phyloP scores from a whole-genome alignment of 441 rosid species.

The Mallotus japonicus region DNA sequence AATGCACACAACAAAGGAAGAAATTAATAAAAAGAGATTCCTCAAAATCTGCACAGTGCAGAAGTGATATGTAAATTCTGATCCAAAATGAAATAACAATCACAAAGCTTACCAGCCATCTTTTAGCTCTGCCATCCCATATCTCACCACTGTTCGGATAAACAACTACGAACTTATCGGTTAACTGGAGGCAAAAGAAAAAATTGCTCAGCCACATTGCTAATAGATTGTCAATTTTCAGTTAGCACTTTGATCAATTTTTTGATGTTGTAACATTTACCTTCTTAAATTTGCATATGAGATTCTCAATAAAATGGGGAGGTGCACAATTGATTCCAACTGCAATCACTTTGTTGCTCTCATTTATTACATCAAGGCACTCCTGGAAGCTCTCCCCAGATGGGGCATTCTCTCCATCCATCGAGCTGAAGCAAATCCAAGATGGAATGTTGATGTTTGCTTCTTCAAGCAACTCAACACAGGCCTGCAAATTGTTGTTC shows the following conservation, averaged over 20 bases:
- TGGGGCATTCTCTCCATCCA: constrained; percentile 77
- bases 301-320: constrained; percentile 67
- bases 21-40: background rate
- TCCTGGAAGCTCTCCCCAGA: constrained; percentile 81
- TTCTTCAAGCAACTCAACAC: constrained; percentile 78
- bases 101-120: constrained; percentile 72
- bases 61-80: background rate
- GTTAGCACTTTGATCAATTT: background rate
- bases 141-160: constrained; percentile 93
- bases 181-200: constrained; percentile 53
- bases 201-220: background rate
- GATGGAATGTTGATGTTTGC: constrained; percentile 72
- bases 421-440: constrained; percentile 85
- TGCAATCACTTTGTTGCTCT: constrained; percentile 54
- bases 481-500: constrained; percentile 49
- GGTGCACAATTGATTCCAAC: constrained; percentile 90
- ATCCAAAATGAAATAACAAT: background rate
- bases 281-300: constrained; percentile 56
- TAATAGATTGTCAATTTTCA: background rate
- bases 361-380: constrained; percentile 54
- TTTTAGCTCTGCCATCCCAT: constrained; percentile 84
- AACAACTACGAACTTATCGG: constrained; percentile 60
- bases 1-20: background rate
- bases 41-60: background rate
- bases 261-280: constrained; percentile 28